A percentile compares a stretch with the other conserved stretches of the same genome.
These are phyloP conservation scores for Suillus fuscotomentosus DNA, from an alignment of 768 basidiomycete species.

Conservation along the genomic window DNA sequence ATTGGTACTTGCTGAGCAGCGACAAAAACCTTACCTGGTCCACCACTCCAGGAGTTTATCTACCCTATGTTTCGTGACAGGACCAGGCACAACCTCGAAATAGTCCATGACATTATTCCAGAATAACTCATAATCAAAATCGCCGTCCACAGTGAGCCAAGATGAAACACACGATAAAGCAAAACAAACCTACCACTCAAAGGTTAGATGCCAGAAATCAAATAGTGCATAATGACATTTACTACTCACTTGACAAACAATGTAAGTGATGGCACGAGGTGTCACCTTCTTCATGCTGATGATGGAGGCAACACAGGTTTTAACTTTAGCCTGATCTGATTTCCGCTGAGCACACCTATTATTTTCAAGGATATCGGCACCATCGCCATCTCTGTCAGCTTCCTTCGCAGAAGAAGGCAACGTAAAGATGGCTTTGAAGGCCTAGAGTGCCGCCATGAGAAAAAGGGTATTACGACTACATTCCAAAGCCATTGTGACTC, in stretches of 20 bases:
- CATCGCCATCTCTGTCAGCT: not conserved
- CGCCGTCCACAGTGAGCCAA: constrained; percentile 8
- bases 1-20: no score
- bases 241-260: constrained; percentile 20
- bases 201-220: not conserved
- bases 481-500: not conserved
- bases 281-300: not conserved
- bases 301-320: constrained; percentile 2
- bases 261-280: constrained; percentile 24
- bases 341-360: not conserved
- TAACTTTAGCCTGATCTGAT: not conserved
- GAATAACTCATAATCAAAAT: constrained; percentile 12
- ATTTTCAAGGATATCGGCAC: not conserved
- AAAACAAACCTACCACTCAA: constrained; percentile 13
- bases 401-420: constrained; percentile 12
- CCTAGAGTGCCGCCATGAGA: not conserved
- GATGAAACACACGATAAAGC: constrained; percentile 7
- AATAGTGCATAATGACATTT: no score
- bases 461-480: not conserved
- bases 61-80: not conserved
- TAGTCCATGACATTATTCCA: constrained; percentile 16
- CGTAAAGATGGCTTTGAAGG: constrained; percentile 12
- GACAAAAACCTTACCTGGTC: constrained; percentile 3
- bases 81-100: constrained; percentile 8
- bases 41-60: constrained; percentile 13